Evolutionary conservation across 2,329 filamentous ascomycete genomes (phyloP).

Genomic region (Escovopsis sp.): DNA sequence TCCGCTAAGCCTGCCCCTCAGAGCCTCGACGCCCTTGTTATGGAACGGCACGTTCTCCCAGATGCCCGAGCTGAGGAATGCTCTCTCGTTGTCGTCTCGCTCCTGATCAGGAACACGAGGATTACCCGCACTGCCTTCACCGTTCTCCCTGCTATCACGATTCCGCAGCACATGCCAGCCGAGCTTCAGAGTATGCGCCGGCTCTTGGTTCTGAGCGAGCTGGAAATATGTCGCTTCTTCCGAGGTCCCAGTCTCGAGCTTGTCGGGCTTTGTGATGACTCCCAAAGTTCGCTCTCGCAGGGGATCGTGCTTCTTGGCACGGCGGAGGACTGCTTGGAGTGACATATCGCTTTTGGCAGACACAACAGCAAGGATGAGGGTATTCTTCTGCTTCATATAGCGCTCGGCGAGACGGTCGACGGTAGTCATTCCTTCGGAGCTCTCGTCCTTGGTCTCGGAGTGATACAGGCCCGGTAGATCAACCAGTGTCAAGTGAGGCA

Average conservation of each 20-base stretch:
- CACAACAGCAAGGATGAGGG: constrained; percentile 45
- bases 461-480: constrained; percentile 44
- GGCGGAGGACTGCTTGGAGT: constrained; percentile 32
- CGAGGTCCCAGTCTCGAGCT: constrained; percentile 2
- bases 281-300: constrained; percentile 31
- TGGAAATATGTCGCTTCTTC: constrained; percentile 21
- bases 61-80: constrained; percentile 17
- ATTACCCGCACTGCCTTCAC: constrained; percentile 6
- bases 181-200: constrained; percentile 17
- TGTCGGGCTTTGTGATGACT: constrained; percentile 42
- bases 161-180: constrained; percentile 45
- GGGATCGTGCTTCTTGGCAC: constrained; percentile 17
- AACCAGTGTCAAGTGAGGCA: constrained; percentile 41
- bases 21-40: constrained; percentile 15
- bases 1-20: constrained; percentile 20
- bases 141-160: constrained; percentile 17
- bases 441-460: constrained; percentile 29
- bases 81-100: constrained; percentile 17
- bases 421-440: constrained; percentile 25
- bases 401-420: constrained; percentile 32
- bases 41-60: constrained; percentile 17
- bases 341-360: constrained; percentile 39
- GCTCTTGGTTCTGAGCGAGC: constrained; percentile 30
- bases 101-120: background rate
- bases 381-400: constrained; percentile 42